Conservation (phyloP, 2,329 filamentous ascomycete genomes). For the Aspergillus sp. region DNA sequence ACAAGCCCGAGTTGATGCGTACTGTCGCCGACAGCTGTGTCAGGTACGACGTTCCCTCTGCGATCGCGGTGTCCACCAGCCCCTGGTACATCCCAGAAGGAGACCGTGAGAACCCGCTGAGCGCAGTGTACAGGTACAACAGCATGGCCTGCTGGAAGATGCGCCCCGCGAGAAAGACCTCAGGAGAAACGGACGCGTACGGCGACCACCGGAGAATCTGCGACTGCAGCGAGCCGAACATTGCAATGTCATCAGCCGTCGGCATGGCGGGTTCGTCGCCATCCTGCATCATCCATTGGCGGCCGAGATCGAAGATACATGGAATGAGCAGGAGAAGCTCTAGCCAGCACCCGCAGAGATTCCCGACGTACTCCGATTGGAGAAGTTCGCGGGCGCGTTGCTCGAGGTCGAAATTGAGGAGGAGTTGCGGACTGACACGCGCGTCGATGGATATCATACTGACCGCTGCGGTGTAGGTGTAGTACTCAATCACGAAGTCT, state of each 20-base stretch:
- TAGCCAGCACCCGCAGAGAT: conserved; percentile 32
- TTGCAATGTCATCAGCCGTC: conserved; percentile 44
- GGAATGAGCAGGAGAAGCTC: conserved; percentile 30
- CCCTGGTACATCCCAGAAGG: conserved; percentile 27
- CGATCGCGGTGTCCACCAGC: conserved; percentile 22
- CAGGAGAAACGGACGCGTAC: conserved; percentile 31
- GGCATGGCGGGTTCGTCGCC: conserved; percentile 20
- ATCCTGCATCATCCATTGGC: conserved; percentile 34
- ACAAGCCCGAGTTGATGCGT: conserved; percentile 35
- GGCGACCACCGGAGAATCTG: conserved; percentile 44
- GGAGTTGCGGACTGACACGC: conserved; percentile 26
- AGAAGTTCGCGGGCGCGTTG: conserved; percentile 32
- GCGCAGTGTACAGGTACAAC: conserved; percentile 40
- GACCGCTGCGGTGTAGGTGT: conserved; percentile 47
- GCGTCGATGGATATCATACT: conserved; percentile 49
- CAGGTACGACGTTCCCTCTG: conserved; percentile 28
- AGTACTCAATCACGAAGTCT: conserved; percentile 51
- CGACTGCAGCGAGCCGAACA: conserved; percentile 44
- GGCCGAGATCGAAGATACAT: conserved; percentile 30
- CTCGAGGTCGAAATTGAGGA: conserved; percentile 45
- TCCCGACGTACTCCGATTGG: conserved; percentile 27
- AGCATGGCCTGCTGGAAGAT: conserved; percentile 49
- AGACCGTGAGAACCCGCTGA: conserved; percentile 24
- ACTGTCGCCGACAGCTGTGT: conserved; percentile 23
- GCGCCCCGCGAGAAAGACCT: conserved; percentile 42